Base-by-base conservation (phyloP, 192 early-diverging fungal genomes). In the Coemansia sp. region DNA sequence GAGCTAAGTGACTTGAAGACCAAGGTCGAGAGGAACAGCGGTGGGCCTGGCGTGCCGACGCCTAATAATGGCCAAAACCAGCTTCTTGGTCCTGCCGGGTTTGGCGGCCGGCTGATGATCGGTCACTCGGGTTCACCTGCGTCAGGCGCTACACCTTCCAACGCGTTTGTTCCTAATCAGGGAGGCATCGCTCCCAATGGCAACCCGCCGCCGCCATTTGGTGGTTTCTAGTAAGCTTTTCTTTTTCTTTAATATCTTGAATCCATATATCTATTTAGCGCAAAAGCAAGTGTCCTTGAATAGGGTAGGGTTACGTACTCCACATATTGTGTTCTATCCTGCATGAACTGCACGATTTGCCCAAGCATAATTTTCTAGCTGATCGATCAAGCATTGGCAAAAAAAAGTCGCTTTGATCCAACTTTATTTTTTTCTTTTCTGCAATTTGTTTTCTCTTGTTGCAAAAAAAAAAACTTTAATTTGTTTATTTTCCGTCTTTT, bases 21-120 rank as follows among this genome's bases (percentile, higher is more conserved):
- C 43, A 89, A 89, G 85, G 77, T 81, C 52, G 81, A 70, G 60
- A 72, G 81, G 29, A 67, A 77, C 15, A 71, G 40, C 34, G 52
- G 35, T 48, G 63, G 42, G 57, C 28, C 31, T 0, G 48, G 48
- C 16, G 25, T 51, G 48, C 82, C 76, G 45, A 61, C 71, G 0
- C 57, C 53, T n/a, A 25, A 21, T 7, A 49, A 29, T 43, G 78
- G 70, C 8, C 68, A 77, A 52, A 79, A 80, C 85, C 81, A 87
- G 42, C 84, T 92, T 37, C 77, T 89, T 48, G 85, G 87, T 3
- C 83, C 77, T 18, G 87, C 85, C 48, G 88, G 86, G 6, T 74
- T 95, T 58, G 92, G 92, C 29, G 87, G 87, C 45, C 88, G 87
- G 30, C 84, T 92, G 52, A 84, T 95, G 85, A 67, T 95, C 51